phyloP scores from a whole-genome alignment of 768 basidiomycete genomes.

The Pleurotus salmoneostramineus region DNA sequence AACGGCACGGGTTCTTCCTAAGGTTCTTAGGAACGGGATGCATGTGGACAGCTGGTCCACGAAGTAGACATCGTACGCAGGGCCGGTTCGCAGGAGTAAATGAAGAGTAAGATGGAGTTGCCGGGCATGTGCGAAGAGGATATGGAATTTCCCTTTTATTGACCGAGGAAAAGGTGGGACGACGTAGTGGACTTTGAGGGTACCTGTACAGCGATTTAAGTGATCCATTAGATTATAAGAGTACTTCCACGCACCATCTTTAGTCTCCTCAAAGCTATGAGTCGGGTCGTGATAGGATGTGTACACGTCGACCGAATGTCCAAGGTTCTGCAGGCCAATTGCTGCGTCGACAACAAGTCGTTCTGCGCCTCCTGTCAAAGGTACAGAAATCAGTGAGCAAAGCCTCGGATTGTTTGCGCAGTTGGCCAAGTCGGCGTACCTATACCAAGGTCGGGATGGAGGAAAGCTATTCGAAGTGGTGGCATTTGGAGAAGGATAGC shows the following conservation, averaged over 20 bases:
- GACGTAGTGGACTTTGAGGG: conserved; percentile 71
- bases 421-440: conserved; percentile 46
- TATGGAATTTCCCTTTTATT: conserved; percentile 77
- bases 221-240: background rate
- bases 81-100: conserved; percentile 47
- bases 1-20: conserved; percentile 75
- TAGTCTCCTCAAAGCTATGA: conserved; percentile 93
- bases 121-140: conserved; percentile 83
- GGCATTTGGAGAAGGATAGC: conserved; percentile 7
- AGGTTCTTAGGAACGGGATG: conserved; percentile 71
- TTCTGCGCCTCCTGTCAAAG: conserved; percentile 82
- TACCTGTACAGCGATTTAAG: conserved; percentile 48
- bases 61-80: conserved; percentile 79
- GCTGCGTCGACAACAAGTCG: conserved; percentile 94
- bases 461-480: conserved; percentile 64
- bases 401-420: background rate
- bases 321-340: conserved; percentile 77
- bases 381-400: conserved; percentile 10
- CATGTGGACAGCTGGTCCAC: conserved; percentile 95
- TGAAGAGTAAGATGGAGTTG: conserved; percentile 78
- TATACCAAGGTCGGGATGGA: conserved; percentile 94
- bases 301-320: conserved; percentile 85
- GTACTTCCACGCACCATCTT: conserved; percentile 59
- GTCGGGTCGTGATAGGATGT: conserved; percentile 88
- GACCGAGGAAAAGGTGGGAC: conserved; percentile 78